phyloP scores from a whole-genome alignment of 805 yeast genomes.

The Crinitomyces ghanaensis region DNA sequence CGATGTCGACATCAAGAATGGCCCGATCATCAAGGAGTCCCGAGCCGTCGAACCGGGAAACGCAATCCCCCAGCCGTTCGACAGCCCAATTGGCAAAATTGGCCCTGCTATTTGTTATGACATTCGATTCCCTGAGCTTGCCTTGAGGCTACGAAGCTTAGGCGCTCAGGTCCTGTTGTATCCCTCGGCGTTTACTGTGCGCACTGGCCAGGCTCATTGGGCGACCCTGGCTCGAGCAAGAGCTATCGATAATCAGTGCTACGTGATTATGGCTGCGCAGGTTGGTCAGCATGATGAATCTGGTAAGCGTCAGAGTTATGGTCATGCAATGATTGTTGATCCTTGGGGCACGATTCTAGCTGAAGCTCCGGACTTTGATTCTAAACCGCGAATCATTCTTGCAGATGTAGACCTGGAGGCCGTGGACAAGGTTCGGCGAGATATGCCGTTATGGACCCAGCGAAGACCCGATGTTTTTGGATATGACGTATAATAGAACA shows the following conservation, averaged over 20 bases:
- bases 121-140: constrained; percentile 75
- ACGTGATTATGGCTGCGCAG: constrained; percentile 83
- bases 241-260: constrained; percentile 82
- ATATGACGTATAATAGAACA: constrained; percentile 4
- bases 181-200: constrained; percentile 89
- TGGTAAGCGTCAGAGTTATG: constrained; percentile 61
- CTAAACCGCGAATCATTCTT: constrained; percentile 35
- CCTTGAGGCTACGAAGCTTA: constrained; percentile 44
- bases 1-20: constrained; percentile 72
- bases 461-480: constrained; percentile 54
- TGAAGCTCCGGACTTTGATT: constrained; percentile 37
- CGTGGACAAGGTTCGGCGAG: constrained; percentile 37
- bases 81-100: constrained; percentile 43
- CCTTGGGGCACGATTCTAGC: constrained; percentile 83
- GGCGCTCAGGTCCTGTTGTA: constrained; percentile 73
- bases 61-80: constrained; percentile 40
- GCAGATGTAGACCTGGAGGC: constrained; percentile 56
- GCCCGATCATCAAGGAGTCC: constrained; percentile 71
- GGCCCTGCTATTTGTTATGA: constrained; percentile 52
- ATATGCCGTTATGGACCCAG: constrained; percentile 73
- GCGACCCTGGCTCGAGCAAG: constrained; percentile 64
- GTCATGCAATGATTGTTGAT: constrained; percentile 76
- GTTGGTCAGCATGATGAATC: constrained; percentile 59
- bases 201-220: constrained; percentile 92
- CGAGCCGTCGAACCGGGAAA: constrained; percentile 73